Base-by-base conservation (phyloP, 2,329 filamentous ascomycete species). In the Cercospora sojina region DNA sequence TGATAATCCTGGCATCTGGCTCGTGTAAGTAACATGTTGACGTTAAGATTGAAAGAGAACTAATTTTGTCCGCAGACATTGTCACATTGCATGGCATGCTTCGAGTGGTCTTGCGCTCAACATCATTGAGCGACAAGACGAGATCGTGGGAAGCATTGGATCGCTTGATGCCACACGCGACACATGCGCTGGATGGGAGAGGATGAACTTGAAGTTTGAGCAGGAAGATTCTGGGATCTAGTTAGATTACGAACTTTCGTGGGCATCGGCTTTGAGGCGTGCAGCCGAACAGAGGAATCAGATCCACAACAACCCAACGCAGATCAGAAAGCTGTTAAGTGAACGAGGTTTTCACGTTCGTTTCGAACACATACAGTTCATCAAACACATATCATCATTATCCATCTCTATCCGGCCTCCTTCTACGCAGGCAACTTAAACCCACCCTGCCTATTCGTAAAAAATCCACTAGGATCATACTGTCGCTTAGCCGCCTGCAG, bases 1-100 rank as follows among this genome's bases (percentile, higher is more conserved):
- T 0, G 81, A 86, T 71, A 86, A 86, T 72, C 84, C 84, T 0
- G 84, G 84, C 0, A 65, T 66, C 1, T 70, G 83, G 77, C 75
- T 86, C 32, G 82, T 87, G 69, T 70, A 61, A 66, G 68, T 66
- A 5, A 12, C 7, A 16, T 9, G 27, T 29, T 12, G 3, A n/a
- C n/a, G 3, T 53, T 51, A 8, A 13, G 13, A 5, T n/a, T 3
- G 51, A 27, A 25, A 18, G 9, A 55, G 35, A 32, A 13, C 18
- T 51, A 12, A 25, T 56, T 1, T 23, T 2, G 41, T 16, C 6
- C 6, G 35, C 27, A 69, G 67, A 18, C 70, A 72, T 31, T 72
- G 71, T 35, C 72, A 74, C 27, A 73, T 74, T 18, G 71, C 68
- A 12, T 74, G 67, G 67, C 72, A 74, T 60, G 70, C 71, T 2